Evolutionary conservation across 2,329 filamentous ascomycete genomes (phyloP), one percentile per base, ranked within the genome.

Genomic region (Cladosporium sp.): DNA sequence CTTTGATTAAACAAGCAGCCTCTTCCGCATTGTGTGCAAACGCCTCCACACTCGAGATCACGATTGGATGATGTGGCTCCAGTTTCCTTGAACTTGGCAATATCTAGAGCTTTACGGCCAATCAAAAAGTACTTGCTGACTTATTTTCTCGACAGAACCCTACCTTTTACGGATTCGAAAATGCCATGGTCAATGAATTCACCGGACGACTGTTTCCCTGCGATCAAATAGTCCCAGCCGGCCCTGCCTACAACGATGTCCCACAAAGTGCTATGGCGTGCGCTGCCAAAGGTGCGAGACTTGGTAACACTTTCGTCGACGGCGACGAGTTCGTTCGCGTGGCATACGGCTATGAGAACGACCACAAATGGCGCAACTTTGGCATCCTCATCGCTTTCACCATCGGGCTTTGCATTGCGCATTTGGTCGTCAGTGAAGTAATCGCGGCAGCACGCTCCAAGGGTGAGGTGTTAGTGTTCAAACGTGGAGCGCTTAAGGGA

Each of bases 401-500:
- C 42, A 56, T 85, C n/a, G 79, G 76, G 50, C 86, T 87, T 67
- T 78, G 82, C 67, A 50, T 66, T 1, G 55, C 83, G 1, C 86
- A 88, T 64, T 75, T 87, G 36, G 34, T 78, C 13, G 79, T 79
- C 0, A 76, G 77, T 0, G 84, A 88, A 58, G 55, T 84, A 56
- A 85, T 85, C 63, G 82, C 83, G 0, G 71, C 77, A 1, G 79
- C 77, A 0, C 70, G 72, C 1, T 84, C 79, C 50, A 82, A 78
- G 1, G 84, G 82, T 0, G 85, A 89, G 61, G 77, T 82, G 1
- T 75, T 89, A 0, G 80, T 88, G 7, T 88, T 86, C 52, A 44
- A 55, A 13, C 53, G 51, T 12, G 68, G 68, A 13, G 63, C 68
- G 54, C 44, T 70, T 45, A 59, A 61, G 42, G 30, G 52, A 36